These are phyloP conservation scores for Hypoxylon cercidicola DNA, from an alignment of 495 filamentous ascomycete species.

Conservation along the genomic window DNA sequence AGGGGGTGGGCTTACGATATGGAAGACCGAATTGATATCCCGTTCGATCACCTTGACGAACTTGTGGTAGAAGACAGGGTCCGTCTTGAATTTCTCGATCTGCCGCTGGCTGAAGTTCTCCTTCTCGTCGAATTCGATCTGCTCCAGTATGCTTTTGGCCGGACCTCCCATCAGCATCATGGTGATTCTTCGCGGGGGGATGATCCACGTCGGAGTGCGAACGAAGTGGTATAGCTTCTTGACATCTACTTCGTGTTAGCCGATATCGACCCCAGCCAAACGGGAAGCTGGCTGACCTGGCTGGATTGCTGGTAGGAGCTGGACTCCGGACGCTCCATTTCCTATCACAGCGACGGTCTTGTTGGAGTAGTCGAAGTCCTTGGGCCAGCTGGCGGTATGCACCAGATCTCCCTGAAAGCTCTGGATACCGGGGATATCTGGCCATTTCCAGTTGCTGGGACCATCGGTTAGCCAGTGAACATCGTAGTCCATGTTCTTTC, in stretches of 20 bases:
- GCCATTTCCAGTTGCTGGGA: slow-evolving; percentile 71
- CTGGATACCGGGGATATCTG: slow-evolving; percentile 58
- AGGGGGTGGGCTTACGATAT: slow-evolving; percentile 30
- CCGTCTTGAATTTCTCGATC: slow-evolving; percentile 58
- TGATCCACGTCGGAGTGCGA: slow-evolving; percentile 75
- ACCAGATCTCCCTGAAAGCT: slow-evolving; percentile 63
- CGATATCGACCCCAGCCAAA: slow-evolving; percentile 47
- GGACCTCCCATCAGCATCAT: slow-evolving; percentile 56
- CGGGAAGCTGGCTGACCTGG: slow-evolving; percentile 56
- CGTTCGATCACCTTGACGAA: slow-evolving; percentile 44
- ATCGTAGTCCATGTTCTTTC: slow-evolving; percentile 13
- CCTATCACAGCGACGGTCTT: slow-evolving; percentile 70
- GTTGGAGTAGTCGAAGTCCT: slow-evolving; percentile 61
- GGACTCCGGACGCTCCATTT: slow-evolving; percentile 67
- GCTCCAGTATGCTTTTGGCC: slow-evolving; percentile 36
- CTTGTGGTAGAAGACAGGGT: slow-evolving; percentile 41
- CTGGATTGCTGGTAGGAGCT: slow-evolving; percentile 70
- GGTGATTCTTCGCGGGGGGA: slow-evolving; percentile 60
- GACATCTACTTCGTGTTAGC: slow-evolving; percentile 48
- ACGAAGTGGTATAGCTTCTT: slow-evolving; percentile 61
- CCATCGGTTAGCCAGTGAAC: slow-evolving; percentile 35
- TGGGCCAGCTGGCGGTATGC: slow-evolving; percentile 70
- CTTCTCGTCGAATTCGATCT: slow-evolving; percentile 47
- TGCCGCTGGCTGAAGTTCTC: slow-evolving; percentile 52
- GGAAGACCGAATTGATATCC: slow-evolving; percentile 42